Evolutionary conservation across 2,329 filamentous ascomycete species (phyloP), one percentile per base, ranked within the genome.

Genomic region (Fusarium palustre): DNA sequence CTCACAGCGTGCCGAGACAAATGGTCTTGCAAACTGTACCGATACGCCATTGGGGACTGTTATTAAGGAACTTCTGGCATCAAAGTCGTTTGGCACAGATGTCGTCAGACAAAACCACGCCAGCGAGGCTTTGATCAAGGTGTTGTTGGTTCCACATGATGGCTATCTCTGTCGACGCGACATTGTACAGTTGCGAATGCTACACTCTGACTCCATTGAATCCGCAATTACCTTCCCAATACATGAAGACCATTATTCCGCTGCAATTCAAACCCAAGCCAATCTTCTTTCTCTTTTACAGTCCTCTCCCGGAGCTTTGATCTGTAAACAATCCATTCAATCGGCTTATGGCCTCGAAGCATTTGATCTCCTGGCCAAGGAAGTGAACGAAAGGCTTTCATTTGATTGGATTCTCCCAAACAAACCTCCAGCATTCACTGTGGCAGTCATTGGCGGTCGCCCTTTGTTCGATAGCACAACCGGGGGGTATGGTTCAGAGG

Each of bases 401-500:
- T 53, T 53, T 20, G 28, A 42, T 8, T 53, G 49, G 49, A 3
- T 42, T 13, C 20, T 42, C 7, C 28, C 36, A 3, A 24, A n/a
- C 4, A 53, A 33, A 2, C 20, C 49, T 11, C 7, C 28, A 12
- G 15, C 25, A 6, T n/a, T 20, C 12, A 42, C n/a, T 16, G 49
- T 53, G n/a, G 49, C 38, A 33, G 49, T 53, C 1, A 36, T 53
- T 25, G 49, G 49, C 16, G 38, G 49, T 33, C 36, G 49, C 13
- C 49, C 49, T 42, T 36, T 53, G 3, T 53, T 53, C 11, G 49
- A 53, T 18, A 53, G 28, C 20, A 53, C 49, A 20, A 31, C 20
- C 16, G 36, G n/a, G 5, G 25, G 18, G 2, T 53, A 53, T 33
- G 49, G 49, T 7, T 53, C 49, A 2, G 49, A 53, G 11, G 49